A percentile compares a stretch with the other conserved stretches of the same genome.
Conservation (phyloP, 2,329 filamentous ascomycete species). For the Fusarium penzigii region DNA sequence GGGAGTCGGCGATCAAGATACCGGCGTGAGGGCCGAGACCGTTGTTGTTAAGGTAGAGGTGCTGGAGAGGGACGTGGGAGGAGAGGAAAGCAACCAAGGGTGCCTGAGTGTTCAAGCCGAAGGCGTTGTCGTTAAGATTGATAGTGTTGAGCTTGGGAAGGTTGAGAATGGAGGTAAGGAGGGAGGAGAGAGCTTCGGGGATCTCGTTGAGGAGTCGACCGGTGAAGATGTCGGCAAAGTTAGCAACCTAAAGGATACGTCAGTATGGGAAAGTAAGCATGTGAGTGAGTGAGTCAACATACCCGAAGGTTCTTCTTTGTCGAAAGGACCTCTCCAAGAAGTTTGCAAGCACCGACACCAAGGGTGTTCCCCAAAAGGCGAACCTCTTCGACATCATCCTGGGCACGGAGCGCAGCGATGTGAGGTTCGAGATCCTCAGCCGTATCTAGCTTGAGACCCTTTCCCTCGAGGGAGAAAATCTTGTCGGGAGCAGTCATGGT, state of each 20-base stretch:
- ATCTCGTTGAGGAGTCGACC: constrained; percentile 92
- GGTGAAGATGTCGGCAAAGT: constrained; percentile 97
- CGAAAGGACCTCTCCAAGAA: constrained; percentile 78
- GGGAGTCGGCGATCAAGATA: constrained; percentile 83
- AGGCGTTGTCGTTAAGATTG: constrained; percentile 97
- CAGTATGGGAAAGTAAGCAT: background rate
- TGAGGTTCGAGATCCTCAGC: constrained; percentile 84
- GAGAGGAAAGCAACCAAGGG: constrained; percentile 91
- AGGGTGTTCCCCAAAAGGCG: constrained; percentile 88
- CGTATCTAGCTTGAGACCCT: constrained; percentile 87
- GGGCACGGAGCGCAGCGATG: constrained; percentile 72
- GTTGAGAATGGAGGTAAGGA: constrained; percentile 84
- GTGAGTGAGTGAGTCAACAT: constrained; percentile 24
- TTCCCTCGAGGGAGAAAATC: constrained; percentile 88
- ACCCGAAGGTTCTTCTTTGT: constrained; percentile 83
- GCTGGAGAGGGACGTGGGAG: constrained; percentile 84
- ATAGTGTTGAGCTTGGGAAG: constrained; percentile 85
- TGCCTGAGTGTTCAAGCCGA: constrained; percentile 91
- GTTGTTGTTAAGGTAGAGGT: constrained; percentile 98
- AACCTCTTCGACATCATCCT: constrained; percentile 79
- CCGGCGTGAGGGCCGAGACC: constrained; percentile 91
- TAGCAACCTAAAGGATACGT: constrained; percentile 61
- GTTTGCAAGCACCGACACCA: constrained; percentile 83
- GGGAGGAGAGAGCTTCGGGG: constrained; percentile 79
- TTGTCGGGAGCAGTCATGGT: constrained; percentile 47